Evolutionary conservation across 306 rosid genomes (phyloP).

Genomic region (Ceratonia siliqua): DNA sequence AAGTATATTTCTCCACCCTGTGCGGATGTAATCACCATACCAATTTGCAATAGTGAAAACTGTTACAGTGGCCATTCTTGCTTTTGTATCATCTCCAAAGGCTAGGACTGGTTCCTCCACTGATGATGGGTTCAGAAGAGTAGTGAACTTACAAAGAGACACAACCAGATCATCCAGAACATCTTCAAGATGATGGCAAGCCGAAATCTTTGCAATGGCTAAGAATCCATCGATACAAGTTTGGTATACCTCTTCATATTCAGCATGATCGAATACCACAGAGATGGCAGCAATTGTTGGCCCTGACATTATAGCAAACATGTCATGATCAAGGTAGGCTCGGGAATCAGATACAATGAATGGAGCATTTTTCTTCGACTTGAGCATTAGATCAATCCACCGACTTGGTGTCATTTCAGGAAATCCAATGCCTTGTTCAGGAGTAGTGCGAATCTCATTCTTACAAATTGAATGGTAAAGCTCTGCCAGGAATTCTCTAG

Average conservation of each 20-base stretch:
- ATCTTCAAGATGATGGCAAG: conserved; percentile 98
- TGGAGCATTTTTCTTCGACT: conserved; percentile 83
- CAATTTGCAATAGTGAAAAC: conserved; percentile 93
- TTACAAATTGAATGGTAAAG: conserved; percentile 88
- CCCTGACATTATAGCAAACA: conserved; percentile 98
- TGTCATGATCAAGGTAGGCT: conserved; percentile 90
- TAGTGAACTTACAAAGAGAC: conserved; percentile 95
- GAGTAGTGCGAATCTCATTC: conserved; percentile 95
- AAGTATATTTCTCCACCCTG: conserved; percentile 98
- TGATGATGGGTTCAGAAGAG: conserved; percentile 81
- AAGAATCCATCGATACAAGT: conserved; percentile 94
- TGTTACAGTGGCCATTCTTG: conserved; percentile 93
- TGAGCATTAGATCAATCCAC: conserved; percentile 94
- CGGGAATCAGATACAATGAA: conserved; percentile 85
- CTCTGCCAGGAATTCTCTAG: conserved; percentile 84
- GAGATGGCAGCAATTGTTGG: conserved; percentile 99
- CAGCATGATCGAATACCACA: conserved; percentile 97
- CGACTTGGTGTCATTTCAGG: conserved; percentile 97
- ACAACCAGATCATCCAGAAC: conserved; percentile 97
- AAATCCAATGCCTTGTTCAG: conserved; percentile 90
- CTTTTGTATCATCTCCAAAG: conserved; percentile 94
- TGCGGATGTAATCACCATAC: conserved; percentile 91
- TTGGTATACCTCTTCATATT: conserved; percentile 91
- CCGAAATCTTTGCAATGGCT: conserved; percentile 94
- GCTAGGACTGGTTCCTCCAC: conserved; percentile 91